A percentile compares a stretch with the other conserved stretches of the same genome.
These are phyloP conservation scores for Eucalyptus brandiana DNA, from an alignment of 345 rosid genomes.

Conservation along the genomic window DNA sequence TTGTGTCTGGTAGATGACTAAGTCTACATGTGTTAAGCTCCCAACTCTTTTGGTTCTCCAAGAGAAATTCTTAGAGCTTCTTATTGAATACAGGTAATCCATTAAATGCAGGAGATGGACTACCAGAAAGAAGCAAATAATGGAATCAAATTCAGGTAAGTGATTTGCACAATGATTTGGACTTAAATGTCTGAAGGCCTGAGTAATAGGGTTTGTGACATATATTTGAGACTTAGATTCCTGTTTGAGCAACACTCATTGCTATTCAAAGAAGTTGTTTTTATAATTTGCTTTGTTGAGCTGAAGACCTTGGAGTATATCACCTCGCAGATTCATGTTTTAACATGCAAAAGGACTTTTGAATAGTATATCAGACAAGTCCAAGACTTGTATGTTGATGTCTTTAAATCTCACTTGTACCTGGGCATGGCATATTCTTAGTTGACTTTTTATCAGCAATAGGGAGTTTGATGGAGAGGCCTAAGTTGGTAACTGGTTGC, in stretches of 20 bases:
- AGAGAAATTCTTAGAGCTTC: slow-evolving; percentile 78
- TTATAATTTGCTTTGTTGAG: neutral
- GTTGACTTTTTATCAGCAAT: neutral
- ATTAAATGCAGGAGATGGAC: slow-evolving; percentile 99
- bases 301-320: neutral
- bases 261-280: neutral
- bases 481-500: neutral
- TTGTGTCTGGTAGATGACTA: neutral
- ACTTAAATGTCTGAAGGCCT: neutral
- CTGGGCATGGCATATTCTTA: neutral
- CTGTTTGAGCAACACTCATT: neutral
- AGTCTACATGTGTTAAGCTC: neutral
- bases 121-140: slow-evolving; percentile 80
- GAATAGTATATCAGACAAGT: neutral
- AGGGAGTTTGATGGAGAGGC: neutral
- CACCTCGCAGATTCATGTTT: neutral
- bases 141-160: slow-evolving; percentile 85
- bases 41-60: neutral
- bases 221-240: neutral
- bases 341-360: neutral
- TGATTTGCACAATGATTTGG: neutral
- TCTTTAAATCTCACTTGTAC: neutral
- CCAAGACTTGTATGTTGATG: neutral
- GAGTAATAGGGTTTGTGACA: neutral
- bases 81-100: slow-evolving; percentile 99